Percentiles rank a stretch among this genome's conserved stretches.
phyloP scores from a whole-genome alignment of 2,329 filamentous ascomycete genomes.

The Chaetomium globosum region DNA sequence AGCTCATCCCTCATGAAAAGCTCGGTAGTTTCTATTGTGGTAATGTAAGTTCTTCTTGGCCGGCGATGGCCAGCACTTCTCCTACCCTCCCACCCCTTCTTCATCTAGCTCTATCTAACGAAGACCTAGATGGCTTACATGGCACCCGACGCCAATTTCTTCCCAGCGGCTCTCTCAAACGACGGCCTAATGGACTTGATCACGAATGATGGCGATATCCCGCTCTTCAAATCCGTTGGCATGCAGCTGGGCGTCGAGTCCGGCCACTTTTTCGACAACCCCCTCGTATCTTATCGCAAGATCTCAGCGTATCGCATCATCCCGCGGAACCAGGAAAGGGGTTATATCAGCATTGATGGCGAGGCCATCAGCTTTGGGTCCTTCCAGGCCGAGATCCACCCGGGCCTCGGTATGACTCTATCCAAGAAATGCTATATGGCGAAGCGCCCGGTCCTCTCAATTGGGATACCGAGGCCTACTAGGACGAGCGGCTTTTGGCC shows the following conservation, averaged over 20 bases:
- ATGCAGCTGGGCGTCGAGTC: conserved; percentile 73
- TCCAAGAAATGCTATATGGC: conserved; percentile 75
- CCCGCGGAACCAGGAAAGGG: conserved; percentile 64
- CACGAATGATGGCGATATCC: conserved; percentile 74
- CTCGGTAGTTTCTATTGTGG: conserved; percentile 93
- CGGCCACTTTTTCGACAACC: conserved; percentile 77
- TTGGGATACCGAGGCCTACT: conserved; percentile 49
- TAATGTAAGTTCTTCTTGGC: conserved; percentile 61
- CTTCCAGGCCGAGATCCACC: conserved; percentile 89
- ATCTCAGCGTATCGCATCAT: conserved; percentile 83
- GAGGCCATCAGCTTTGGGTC: conserved; percentile 84
- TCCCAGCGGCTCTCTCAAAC: conserved; percentile 75
- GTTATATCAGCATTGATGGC: conserved; percentile 93
- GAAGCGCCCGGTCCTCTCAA: conserved; percentile 61
- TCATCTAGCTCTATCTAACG: neutral
- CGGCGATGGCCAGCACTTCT: neutral
- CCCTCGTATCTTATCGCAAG: conserved; percentile 79
- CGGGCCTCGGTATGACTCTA: conserved; percentile 79
- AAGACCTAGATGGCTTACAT: conserved; percentile 76
- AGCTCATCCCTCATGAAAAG: conserved; percentile 70
- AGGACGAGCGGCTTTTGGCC: conserved; percentile 39
- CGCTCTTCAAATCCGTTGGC: conserved; percentile 65
- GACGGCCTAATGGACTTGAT: conserved; percentile 88
- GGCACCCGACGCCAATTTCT: conserved; percentile 85
- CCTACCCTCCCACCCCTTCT: neutral